Evolutionary conservation across 2,329 filamentous ascomycete genomes (phyloP), one percentile per base, ranked within the genome.

Genomic region (Graphilbum sp.): DNA sequence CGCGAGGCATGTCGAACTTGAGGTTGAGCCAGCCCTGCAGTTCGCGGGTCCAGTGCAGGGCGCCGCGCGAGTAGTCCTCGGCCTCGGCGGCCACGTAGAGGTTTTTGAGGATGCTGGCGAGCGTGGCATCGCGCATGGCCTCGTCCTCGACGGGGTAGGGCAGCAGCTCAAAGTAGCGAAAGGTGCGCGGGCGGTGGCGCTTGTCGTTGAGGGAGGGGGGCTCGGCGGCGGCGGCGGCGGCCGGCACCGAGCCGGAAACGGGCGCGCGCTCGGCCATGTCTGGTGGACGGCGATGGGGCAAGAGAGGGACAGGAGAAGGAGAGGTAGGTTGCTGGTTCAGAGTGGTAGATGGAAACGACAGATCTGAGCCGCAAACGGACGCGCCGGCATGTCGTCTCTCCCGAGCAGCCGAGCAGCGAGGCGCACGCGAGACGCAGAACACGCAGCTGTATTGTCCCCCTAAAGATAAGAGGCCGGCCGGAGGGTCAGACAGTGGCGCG

Each of bases 1-100:
- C 78, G 50, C 83, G 75, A 35, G 85, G 84, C 54, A 94, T 85
- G 61, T 98, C 88, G 54, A 98, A 98, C 66, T 98, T 98, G 58
- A 98, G 75, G 38, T 80, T 82, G 47, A 98, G 68, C 90, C 92
- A 98, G 58, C 81, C 84, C 53, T 87, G 76, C 35, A 98, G 77
- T 69, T 98, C 90, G 48, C 88, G 77, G 15, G 90, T 95, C 90
- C 90, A 98, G 59, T 98, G 88, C 43, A 94, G 68, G 21, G 88
- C 90, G 25, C 90, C 90, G 0, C 88, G 84, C 19, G 81, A 79
- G 58, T 96, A 96, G 58, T 98, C 90, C 47, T 94, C 86, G 4
- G 90, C 80, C 54, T 86, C 79, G 45, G 98, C 69, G 41, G 88
- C 75, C 49, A 95, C 83, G 56, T 94, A 96, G 23, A 98, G 77